Evolutionary conservation across 2,329 filamentous ascomycete species (phyloP).

Genomic region (Pseudogymnoascus sp.): DNA sequence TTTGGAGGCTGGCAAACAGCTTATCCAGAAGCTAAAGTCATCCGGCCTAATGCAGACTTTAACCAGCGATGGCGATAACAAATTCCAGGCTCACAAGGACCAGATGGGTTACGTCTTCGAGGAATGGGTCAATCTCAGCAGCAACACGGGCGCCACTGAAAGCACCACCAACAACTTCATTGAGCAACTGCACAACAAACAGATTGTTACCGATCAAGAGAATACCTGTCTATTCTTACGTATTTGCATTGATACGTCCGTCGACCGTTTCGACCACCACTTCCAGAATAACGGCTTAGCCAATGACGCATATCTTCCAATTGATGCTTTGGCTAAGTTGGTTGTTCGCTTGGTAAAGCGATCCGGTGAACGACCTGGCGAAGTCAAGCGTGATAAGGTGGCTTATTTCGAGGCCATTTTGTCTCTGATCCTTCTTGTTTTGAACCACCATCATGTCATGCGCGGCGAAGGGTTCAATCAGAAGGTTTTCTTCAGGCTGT

Average conservation of each 20-base stretch:
- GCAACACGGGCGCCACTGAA: constrained; percentile 67
- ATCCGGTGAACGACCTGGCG: constrained; percentile 52
- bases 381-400: constrained; percentile 54
- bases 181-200: constrained; percentile 68
- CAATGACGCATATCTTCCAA: constrained; percentile 47
- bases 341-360: constrained; percentile 68
- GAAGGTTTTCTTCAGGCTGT: constrained; percentile 82
- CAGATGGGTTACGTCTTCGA: constrained; percentile 94
- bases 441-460: constrained; percentile 78
- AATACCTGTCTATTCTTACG: constrained; percentile 75
- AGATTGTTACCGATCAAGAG: constrained; percentile 65
- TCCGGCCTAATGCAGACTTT: constrained; percentile 46
- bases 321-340: constrained; percentile 78
- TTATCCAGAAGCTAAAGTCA: constrained; percentile 58
- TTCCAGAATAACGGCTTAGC: constrained; percentile 52
- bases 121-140: constrained; percentile 82
- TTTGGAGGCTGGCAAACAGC: constrained; percentile 56
- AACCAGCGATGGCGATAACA: constrained; percentile 45
- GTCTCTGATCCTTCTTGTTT: constrained; percentile 67
- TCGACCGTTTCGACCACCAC: constrained; percentile 66
- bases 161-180: constrained; percentile 69
- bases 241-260: constrained; percentile 69
- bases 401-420: constrained; percentile 71
- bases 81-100: constrained; percentile 56
- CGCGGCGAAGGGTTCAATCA: constrained; percentile 77